These are phyloP conservation scores for Suhomyces sp. DNA, from an alignment of 805 yeast species.

Conservation along the genomic window DNA sequence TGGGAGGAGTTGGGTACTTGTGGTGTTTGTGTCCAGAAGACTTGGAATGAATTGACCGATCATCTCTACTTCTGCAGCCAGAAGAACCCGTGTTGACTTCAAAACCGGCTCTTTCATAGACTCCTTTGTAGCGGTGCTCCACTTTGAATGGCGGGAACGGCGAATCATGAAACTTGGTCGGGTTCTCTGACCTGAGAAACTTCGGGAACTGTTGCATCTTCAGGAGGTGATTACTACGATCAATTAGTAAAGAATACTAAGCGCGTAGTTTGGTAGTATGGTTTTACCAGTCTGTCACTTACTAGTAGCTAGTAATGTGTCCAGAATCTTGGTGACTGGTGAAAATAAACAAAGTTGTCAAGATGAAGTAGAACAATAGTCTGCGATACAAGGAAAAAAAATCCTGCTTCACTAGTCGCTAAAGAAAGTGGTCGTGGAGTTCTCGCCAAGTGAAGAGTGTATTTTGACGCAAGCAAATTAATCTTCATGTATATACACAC, in stretches of 20 bases:
- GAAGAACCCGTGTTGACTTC: constrained; percentile 35
- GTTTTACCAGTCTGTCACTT: background rate
- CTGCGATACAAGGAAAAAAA: background rate
- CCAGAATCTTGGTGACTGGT: background rate
- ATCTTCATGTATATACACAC: background rate
- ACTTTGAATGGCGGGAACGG: constrained; percentile 73
- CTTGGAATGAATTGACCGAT: constrained; percentile 8
- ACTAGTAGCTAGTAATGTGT: background rate
- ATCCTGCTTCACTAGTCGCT: background rate
- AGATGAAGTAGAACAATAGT: background rate
- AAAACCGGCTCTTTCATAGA: constrained; percentile 80
- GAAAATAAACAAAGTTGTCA: constrained; percentile 1
- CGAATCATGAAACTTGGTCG: constrained; percentile 36
- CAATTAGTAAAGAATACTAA: background rate
- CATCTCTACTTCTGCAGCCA: constrained; percentile 5
- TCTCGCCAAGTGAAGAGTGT: background rate
- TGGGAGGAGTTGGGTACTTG: constrained; percentile 10
- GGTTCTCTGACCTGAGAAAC: constrained; percentile 14
- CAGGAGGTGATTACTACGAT: background rate
- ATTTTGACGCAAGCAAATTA: background rate
- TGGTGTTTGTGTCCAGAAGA: background rate
- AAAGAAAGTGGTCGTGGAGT: constrained; percentile 1
- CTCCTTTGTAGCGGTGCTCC: constrained; percentile 60
- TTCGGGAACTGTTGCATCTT: constrained; percentile 20
- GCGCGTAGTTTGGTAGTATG: background rate